Percentiles rank a stretch among this genome's conserved stretches.
phyloP scores from a whole-genome alignment of 495 filamentous ascomycete genomes.

The Neurospora cerealis region DNA sequence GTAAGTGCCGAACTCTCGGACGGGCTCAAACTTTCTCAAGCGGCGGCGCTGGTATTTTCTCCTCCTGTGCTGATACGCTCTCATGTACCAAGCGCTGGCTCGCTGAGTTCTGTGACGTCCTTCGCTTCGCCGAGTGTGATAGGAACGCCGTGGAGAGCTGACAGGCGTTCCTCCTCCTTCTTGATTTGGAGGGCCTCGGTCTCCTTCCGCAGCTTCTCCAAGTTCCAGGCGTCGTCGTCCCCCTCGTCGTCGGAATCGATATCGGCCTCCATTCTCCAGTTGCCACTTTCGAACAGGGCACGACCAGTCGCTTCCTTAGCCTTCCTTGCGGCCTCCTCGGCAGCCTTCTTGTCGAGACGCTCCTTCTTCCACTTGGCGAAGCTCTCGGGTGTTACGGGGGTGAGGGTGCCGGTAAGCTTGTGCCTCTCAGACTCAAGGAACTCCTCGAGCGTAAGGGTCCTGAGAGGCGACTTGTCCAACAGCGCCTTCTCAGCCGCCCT shows the following conservation, averaged over 20 bases:
- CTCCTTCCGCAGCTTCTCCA: slow-evolving; percentile 63
- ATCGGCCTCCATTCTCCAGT: slow-evolving; percentile 68
- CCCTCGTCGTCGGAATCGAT: slow-evolving; percentile 48
- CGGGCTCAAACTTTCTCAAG: neutral
- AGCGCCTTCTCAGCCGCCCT: slow-evolving; percentile 93
- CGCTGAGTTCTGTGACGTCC: neutral
- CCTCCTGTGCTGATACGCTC: neutral
- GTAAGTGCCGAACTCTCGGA: neutral
- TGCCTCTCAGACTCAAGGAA: slow-evolving; percentile 92
- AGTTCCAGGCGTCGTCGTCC: slow-evolving; percentile 61
- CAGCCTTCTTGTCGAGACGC: slow-evolving; percentile 88
- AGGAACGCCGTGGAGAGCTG: slow-evolving; percentile 19
- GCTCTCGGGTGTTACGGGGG: slow-evolving; percentile 81
- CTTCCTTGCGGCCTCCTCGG: slow-evolving; percentile 73
- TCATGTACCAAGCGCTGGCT: slow-evolving; percentile 21
- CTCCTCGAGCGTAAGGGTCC: slow-evolving; percentile 92
- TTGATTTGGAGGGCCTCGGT: slow-evolving; percentile 55
- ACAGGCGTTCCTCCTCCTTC: slow-evolving; percentile 51
- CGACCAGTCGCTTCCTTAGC: slow-evolving; percentile 93
- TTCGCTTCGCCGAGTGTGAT: neutral
- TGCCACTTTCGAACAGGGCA: slow-evolving; percentile 90
- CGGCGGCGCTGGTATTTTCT: slow-evolving; percentile 8
- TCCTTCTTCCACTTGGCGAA: slow-evolving; percentile 96
- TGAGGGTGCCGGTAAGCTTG: slow-evolving; percentile 81
- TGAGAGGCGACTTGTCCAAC: slow-evolving; percentile 90